Evolutionary conservation across 768 basidiomycete genomes (phyloP), one percentile per base, ranked within the genome.

Genomic region (Mycena polygramma): DNA sequence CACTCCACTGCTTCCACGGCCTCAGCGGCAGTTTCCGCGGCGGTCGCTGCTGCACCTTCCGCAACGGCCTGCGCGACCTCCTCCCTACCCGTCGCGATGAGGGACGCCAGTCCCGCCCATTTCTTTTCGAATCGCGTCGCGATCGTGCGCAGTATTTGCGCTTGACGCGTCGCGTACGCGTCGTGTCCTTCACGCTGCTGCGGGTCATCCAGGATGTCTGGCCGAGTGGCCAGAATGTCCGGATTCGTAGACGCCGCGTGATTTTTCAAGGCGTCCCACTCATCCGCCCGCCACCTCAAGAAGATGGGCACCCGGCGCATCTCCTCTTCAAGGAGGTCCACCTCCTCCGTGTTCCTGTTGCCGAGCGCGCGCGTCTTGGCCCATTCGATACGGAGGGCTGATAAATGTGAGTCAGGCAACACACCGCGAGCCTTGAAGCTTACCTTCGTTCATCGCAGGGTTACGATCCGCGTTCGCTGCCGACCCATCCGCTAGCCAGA

Each of bases 301-400:
- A 36, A 69, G 35, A 15, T 22, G 1, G 61, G 51, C 0, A 51
- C 35, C 2, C 65, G 41, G n/a, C 70, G 58, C 59, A 71, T 67
- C 53, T 71, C 70, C 54, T 71, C 70, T 35, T 71, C 53, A 1
- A 67, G 36, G 4, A 71, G 65, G 20, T 67, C 63, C 22, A 71
- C 70, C 59, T 71, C 70, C 26, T 71, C 70, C 7, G 53, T 61
- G 37, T 60, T 61, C 13, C 65, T 20, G 6, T 41, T 59, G 8
- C 57, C 49, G 14, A 59, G 35, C 2, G 68, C 60, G 17, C 68
- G 60, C 6, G 60, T 63, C 30, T 54, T 53, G 3, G 51, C 62
- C 68, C 68, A 69, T 30, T 69, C 60, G 41, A 68, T 61, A 10
- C 67, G 53, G 9, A 68, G 35, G 2, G 67, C 67, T 68, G 7